Evolutionary conservation across 768 basidiomycete species (phyloP), one percentile per base, ranked within the genome.

Genomic region (Ramaria rubella): DNA sequence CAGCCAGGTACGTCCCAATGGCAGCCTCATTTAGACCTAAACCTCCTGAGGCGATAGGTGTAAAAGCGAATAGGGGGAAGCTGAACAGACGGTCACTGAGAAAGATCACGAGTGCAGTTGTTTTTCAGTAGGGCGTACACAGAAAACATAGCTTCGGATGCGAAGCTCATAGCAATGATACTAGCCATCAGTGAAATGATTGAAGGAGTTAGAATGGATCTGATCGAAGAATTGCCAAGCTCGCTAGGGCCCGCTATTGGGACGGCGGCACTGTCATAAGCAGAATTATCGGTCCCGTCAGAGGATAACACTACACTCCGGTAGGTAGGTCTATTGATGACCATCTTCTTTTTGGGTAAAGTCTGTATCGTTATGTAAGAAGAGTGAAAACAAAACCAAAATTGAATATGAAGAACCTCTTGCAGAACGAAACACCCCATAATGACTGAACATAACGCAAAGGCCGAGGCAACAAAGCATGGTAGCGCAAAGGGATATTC

Each of bases 401-500:
- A 42, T 3, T 3, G 21, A 44, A 2, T 24, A n/a, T 36, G 19
- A 58, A 24, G 40, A 36, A 63, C 64, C 63, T 66, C 65, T 34
- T 66, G 57, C 9, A 66, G 43, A 42, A 60, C 53, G 40, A 65
- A 58, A 40, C 42, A 56, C 8, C 58, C 59, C 14, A 60, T 27
- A 8, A 59, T 45, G 24, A 64, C 49, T 2, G 59, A 53, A 26
- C 38, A 33, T 9, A 61, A 3, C 14, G 62, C 60, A 46, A 64
- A 48, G 1, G 29, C 26, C 12, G 60, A 50, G 14, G 63, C 58
- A 27, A 66, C 42, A 43, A 63, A 60, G 42, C 64, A 66, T 2
- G 65, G 62, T 9, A 66, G 59, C 23, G 60, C 57, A 44, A 61
- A 66, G 2, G 64, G 63, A 53, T 61, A 59, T 17, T 54, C 52